Conservation (phyloP, 2,329 filamentous ascomycete genomes). For the Lachnellula cervina region DNA sequence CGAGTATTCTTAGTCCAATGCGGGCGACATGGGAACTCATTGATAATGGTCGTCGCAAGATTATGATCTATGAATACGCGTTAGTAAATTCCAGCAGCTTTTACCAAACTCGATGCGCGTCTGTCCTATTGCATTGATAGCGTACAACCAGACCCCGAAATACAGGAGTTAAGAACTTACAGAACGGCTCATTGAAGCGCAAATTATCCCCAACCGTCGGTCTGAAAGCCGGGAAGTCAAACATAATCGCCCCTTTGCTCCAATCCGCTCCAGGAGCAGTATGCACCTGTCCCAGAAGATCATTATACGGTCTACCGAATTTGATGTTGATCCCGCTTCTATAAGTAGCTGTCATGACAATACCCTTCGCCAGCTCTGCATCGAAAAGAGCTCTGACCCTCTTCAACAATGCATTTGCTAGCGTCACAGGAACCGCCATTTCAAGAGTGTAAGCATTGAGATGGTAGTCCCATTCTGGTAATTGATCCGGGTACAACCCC, state of each 20-base stretch:
- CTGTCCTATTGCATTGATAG: too few relatives aligned
- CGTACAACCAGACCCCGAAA: too few relatives aligned
- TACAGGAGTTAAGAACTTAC: constrained; percentile 3
- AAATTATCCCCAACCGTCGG: constrained; percentile 14
- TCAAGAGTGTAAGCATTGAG: constrained; percentile 15
- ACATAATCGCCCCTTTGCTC: constrained; percentile 18
- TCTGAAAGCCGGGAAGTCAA: constrained; percentile 15
- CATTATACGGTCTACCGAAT: constrained; percentile 17
- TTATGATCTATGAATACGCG: constrained; percentile 10
- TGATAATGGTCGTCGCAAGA: constrained; percentile 10
- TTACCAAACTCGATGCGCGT: too few relatives aligned
- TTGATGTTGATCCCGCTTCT: constrained; percentile 20
- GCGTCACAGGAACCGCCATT: constrained; percentile 16
- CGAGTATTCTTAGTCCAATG: constrained; percentile 21
- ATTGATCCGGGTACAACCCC: constrained; percentile 13
- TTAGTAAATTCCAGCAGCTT: not conserved
- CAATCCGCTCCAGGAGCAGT: constrained; percentile 11
- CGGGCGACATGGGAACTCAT: constrained; percentile 18
- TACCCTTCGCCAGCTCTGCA: constrained; percentile 4
- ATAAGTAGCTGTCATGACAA: constrained; percentile 17
- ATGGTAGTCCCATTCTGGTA: constrained; percentile 17
- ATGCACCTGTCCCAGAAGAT: constrained; percentile 14
- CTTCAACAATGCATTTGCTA: constrained; percentile 13
- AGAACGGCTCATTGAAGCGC: constrained; percentile 18
- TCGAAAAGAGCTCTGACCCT: constrained; percentile 14